phyloP scores from a whole-genome alignment of 2,329 filamentous ascomycete genomes.

The Verticillium longisporum region DNA sequence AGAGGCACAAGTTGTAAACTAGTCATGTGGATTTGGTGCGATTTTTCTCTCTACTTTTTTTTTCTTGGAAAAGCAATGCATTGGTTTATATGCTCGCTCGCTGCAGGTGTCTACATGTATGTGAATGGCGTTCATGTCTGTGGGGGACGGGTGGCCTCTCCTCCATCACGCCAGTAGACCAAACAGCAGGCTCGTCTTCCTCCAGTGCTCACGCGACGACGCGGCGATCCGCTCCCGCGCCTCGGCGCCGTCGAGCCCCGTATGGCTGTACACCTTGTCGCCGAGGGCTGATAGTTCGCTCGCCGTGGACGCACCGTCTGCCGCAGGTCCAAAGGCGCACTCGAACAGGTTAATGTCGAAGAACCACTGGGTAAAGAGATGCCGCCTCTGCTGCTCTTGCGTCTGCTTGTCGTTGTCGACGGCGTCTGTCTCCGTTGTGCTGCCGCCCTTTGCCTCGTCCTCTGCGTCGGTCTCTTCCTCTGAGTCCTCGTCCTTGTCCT shows the following conservation, averaged over 20 bases:
- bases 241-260: slow-evolving; percentile 39
- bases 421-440: background rate
- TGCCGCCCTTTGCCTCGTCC: slow-evolving; percentile 2
- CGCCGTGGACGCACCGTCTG: slow-evolving; percentile 9
- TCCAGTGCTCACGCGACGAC: slow-evolving; percentile 71
- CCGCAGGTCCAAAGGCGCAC: slow-evolving; percentile 31
- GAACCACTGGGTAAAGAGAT: slow-evolving; percentile 52
- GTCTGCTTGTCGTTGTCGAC: background rate
- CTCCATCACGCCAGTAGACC: slow-evolving; percentile 53
- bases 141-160: background rate
- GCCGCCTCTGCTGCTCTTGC: slow-evolving; percentile 23
- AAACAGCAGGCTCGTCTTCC: slow-evolving; percentile 74
- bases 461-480: background rate
- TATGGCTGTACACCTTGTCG: slow-evolving; percentile 34
- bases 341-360: slow-evolving; percentile 52
- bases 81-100: background rate
- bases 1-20: slow-evolving; percentile 81
- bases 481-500: too few relatives aligned
- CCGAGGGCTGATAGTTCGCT: slow-evolving; percentile 36
- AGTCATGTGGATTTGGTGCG: background rate
- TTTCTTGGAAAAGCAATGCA: background rate
- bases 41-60: background rate
- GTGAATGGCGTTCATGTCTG: background rate
- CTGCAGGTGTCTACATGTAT: slow-evolving; percentile 4
- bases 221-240: slow-evolving; percentile 50